phyloP scores from a whole-genome alignment of 2,329 filamentous ascomycete species.

The Phyllosticta citribraziliensis region DNA sequence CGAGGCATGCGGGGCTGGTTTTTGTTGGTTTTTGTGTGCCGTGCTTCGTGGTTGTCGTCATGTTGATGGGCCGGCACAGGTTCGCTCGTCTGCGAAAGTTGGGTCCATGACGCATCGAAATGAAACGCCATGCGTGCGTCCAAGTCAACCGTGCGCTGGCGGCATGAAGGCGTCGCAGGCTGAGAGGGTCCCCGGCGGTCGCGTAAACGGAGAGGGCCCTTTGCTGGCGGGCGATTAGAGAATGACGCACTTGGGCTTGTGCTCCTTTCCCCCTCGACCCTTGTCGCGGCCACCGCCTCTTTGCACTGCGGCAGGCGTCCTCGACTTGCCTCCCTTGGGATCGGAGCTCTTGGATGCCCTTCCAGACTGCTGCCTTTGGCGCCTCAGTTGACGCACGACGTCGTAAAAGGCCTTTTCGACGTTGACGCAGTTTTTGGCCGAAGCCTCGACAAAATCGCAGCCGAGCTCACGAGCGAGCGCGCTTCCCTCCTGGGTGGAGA shows the following conservation, averaged over 20 bases:
- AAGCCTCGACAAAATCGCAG: conserved; percentile 95
- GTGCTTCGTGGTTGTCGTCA: not conserved
- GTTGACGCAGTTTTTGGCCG: conserved; percentile 96
- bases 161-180: conserved; percentile 6
- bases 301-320: not conserved
- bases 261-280: conserved; percentile 9
- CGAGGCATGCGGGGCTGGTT: not conserved
- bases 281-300: conserved; percentile 8
- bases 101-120: conserved; percentile 1
- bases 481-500: conserved; percentile 91
- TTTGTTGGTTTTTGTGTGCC: not conserved
- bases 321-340: conserved; percentile 7
- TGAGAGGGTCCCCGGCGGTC: conserved; percentile 1
- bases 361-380: conserved; percentile 53
- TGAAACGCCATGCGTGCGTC: conserved; percentile 2
- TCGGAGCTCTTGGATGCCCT: conserved; percentile 10
- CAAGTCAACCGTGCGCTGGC: conserved; percentile 2
- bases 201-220: conserved; percentile 1
- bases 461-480: conserved; percentile 84
- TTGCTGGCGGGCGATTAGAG: conserved; percentile 2
- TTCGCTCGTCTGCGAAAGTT: conserved; percentile 9
- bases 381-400: conserved; percentile 80
- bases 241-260: conserved; percentile 10
- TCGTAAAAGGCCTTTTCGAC: conserved; percentile 98
- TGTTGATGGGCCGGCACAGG: conserved; percentile 6